Base-by-base conservation (phyloP, 495 filamentous ascomycete species). In the Lentithecium fluviatile region DNA sequence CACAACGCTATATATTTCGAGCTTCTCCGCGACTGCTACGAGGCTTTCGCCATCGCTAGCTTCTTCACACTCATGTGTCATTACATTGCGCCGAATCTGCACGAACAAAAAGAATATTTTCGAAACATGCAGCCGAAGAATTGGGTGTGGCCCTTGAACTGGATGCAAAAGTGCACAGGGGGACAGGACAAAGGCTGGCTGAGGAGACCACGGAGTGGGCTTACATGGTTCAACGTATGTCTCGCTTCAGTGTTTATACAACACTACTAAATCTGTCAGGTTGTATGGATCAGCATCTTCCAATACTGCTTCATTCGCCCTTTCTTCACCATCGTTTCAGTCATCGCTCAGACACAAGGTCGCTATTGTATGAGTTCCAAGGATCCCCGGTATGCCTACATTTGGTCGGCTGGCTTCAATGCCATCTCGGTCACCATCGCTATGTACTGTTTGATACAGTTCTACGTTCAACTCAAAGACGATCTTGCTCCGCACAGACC, bases 391-490 rank as follows among this genome's bases (percentile, higher is more conserved):
- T 96, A 93, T 74, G 82, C 85, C 12, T 88, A 94, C 68, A 79
- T 95, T 57, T 96, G 91, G 91, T 80, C 85, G 10, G 72, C 89
- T 69, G 77, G 79, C 23, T 82, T 94, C 59, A 86, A 95, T 67
- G 84, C 81, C 64, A 65, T 82, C 37, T 83, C 87, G 8, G 91
- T 96, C 24, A 80, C 87, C 8, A 83, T 96, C 53, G 92, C 92
- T 46, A 96, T 97, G 90, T 95, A 89, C 77, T 91, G 87, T 69
- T 68, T 97, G 53, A 88, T 97, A 62, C 89, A 95, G 62, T 96
- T 95, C 73, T 97, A 95, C 69, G 65, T 88, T 45, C 89, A 95
- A 67, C 74, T 93, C 40, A 84, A 81, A 56, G 71, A 76, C 8
- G 82, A 88, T 52, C 78, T 96, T 21, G 79, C 79, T n/a, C 77